Base-by-base conservation (phyloP, 345 rosid species). In the Citrus sp. region DNA sequence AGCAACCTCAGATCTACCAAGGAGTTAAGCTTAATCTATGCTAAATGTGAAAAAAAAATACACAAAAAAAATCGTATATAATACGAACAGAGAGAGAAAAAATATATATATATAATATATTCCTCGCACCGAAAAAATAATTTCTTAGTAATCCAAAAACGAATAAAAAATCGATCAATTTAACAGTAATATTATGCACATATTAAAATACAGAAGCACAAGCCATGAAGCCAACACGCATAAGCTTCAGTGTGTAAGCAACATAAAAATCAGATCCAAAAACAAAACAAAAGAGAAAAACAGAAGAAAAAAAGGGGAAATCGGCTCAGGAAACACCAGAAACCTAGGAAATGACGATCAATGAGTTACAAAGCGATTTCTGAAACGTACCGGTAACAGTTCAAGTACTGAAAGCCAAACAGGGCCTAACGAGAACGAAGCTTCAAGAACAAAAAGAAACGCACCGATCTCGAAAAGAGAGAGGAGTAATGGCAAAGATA, bases 381-480 rank as follows among this genome's bases (percentile, higher is more conserved):
- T 65, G 78, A 84, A 82, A 83, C 81, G 77, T 66, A 90, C 92
- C 92, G 65, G 81, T 12, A 55, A 72, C 37, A 4, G 82, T 75
- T 75, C 64, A 40, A 76, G 66, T 46, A 67, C 73, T 54, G 34
- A 85, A 55, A 37, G 69, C 55, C 35, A 37, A 60, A 61, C 49
- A 66, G 7, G 60, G 59, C 35, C 58, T 19, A 62, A 51, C 51
- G 7, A 18, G 51, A 59, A 74, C 55, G 76, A 72, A 66, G 75
- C 35, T 55, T 70, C 55, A 12, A 70, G 71, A 71, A 51, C 78
- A 70, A 34, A 67, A 38, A 72, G 65, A 28, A 35, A 67, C 18
- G 72, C 85, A 55, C 84, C 77, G 90, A 85, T 88, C 92, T 84
- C 82, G 65, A 86, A 70, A 55, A 73, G 74, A 28, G 42, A 35